A percentile compares a stretch with the other conserved stretches of the same genome.
phyloP scores from a whole-genome alignment of 1,284 basidiomycete genomes.

The Trichosporon sp. region DNA sequence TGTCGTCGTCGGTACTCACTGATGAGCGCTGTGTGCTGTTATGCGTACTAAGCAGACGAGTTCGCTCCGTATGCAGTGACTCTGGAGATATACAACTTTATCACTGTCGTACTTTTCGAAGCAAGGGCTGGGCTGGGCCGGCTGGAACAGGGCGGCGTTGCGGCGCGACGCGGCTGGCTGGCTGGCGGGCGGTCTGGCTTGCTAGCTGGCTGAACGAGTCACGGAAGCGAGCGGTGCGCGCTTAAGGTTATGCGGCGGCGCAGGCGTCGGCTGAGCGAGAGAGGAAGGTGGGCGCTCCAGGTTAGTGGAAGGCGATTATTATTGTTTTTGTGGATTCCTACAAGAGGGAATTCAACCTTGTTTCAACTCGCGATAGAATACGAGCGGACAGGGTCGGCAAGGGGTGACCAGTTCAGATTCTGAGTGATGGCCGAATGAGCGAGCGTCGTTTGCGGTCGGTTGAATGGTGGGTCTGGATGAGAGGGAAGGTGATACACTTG shows the following conservation, averaged over 20 bases:
- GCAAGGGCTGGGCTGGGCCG: not conserved
- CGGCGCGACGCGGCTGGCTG: not conserved
- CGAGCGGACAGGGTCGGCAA: not conserved
- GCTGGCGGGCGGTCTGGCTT: not conserved
- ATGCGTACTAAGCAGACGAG: not conserved
- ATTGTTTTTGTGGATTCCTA: not conserved
- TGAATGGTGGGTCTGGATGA: not conserved
- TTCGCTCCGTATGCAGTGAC: not conserved
- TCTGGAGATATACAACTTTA: not conserved
- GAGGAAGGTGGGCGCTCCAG: constrained; percentile 3
- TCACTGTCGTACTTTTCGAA: not conserved
- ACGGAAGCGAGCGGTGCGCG: not conserved
- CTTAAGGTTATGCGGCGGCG: constrained; percentile 2
- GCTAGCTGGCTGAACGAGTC: not conserved
- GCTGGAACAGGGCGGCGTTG: not conserved
- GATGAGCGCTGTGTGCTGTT: not conserved
- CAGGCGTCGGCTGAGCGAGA: not conserved
- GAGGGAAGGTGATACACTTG: not conserved
- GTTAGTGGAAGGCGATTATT: not conserved
- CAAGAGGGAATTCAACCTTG: constrained; percentile 4
- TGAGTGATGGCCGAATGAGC: not conserved
- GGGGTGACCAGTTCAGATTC: not conserved
- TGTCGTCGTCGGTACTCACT: not conserved
- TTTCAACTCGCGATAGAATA: constrained; percentile 2
- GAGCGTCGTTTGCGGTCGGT: not conserved